Evolutionary conservation across 1,284 basidiomycete species (phyloP).

Genomic region (Mycosarcoma maydis): DNA sequence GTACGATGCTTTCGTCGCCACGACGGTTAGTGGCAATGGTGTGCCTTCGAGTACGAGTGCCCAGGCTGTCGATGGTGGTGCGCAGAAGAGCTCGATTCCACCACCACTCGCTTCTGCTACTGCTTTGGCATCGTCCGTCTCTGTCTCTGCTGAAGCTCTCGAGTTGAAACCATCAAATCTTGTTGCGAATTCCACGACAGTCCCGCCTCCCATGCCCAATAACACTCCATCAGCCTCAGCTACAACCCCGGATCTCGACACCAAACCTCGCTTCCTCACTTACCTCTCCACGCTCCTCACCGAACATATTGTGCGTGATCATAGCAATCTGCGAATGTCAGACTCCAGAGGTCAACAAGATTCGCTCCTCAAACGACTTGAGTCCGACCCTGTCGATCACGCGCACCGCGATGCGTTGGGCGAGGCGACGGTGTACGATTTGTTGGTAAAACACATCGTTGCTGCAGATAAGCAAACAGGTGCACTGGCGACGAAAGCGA

Average conservation of each 20-base stretch:
- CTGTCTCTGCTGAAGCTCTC: too few species aligned
- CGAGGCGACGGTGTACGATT: slow-evolving; percentile 28
- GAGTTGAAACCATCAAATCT: neutral
- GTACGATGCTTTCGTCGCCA: slow-evolving; percentile 20
- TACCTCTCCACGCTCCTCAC: slow-evolving; percentile 12
- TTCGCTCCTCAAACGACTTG: slow-evolving; percentile 22
- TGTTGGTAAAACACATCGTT: slow-evolving; percentile 18
- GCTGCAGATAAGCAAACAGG: neutral
- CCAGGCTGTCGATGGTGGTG: neutral
- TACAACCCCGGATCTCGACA: slow-evolving; percentile 3
- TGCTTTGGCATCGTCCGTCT: neutral
- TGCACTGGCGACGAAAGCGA: neutral
- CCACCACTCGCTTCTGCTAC: neutral
- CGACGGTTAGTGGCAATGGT: too few species aligned
- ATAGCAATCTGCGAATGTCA: slow-evolving; percentile 16
- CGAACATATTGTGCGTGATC: slow-evolving; percentile 17
- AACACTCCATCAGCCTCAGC: neutral
- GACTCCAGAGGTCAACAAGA: slow-evolving; percentile 21
- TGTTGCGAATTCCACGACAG: neutral
- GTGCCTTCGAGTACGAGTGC: neutral
- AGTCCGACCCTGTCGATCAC: slow-evolving; percentile 9
- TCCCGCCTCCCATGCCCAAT: neutral
- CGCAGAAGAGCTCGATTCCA: too few species aligned
- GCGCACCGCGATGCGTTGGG: neutral
- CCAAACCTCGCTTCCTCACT: slow-evolving; percentile 9